Evolutionary conservation across 2,329 filamentous ascomycete species (phyloP).

Genomic region (Macrophomina tecta): DNA sequence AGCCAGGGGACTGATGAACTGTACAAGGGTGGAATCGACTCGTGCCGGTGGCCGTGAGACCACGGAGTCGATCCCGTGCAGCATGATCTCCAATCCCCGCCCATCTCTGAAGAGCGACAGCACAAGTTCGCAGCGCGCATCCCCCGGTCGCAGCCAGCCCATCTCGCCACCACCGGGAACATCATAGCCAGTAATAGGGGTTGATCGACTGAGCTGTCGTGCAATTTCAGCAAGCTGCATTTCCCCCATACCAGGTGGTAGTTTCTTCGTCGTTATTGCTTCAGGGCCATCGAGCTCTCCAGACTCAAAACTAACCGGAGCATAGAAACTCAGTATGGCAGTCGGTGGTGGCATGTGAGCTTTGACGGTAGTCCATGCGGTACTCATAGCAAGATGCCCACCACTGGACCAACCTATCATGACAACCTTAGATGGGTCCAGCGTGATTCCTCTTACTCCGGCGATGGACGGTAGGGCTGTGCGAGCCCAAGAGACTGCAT

Average conservation of each 20-base stretch:
- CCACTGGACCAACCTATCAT: not conserved
- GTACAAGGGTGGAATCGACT: conserved; percentile 20
- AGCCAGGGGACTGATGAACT: conserved; percentile 29
- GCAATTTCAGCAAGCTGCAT: not conserved
- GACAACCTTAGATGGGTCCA: not conserved
- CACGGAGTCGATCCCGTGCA: conserved; percentile 30
- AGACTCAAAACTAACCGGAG: not conserved
- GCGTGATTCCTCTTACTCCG: not conserved
- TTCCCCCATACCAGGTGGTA: not conserved
- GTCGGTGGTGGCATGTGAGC: not conserved
- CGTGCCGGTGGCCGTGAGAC: not conserved
- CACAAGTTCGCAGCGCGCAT: conserved; percentile 31
- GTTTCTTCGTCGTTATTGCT: not conserved
- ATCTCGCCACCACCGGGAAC: conserved; percentile 7
- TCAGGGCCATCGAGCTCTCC: not conserved
- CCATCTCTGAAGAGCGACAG: conserved; percentile 30
- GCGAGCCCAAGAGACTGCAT: conserved; percentile 52
- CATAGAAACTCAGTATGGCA: not conserved
- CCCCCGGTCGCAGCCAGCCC: conserved; percentile 28
- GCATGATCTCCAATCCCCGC: conserved; percentile 27
- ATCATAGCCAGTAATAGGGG: not conserved
- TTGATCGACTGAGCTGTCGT: not conserved
- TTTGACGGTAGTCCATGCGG: not conserved
- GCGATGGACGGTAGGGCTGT: conserved; percentile 39
- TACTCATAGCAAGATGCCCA: not conserved